These are phyloP conservation scores for Betula pendula DNA, from an alignment of 306 rosid genomes.

Conservation along the genomic window DNA sequence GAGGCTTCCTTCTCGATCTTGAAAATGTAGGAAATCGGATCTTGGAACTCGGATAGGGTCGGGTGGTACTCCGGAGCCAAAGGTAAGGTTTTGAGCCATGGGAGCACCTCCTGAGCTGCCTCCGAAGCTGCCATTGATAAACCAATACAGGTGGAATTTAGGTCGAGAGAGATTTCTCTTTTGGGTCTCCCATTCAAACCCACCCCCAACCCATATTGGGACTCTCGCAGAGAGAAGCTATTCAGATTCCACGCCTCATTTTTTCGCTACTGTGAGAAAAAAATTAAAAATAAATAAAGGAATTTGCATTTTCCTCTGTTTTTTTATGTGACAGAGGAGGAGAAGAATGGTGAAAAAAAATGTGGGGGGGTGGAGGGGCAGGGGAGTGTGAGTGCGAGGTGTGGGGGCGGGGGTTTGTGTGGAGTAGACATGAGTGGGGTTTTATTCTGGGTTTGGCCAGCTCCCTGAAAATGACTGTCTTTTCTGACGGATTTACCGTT, in stretches of 20 bases:
- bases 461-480: slow-evolving; percentile 23
- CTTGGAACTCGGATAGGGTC: slow-evolving; percentile 74
- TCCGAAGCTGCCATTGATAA: slow-evolving; percentile 57
- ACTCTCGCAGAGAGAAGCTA: neutral
- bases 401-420: neutral
- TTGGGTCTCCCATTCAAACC: slow-evolving; percentile 47
- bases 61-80: slow-evolving; percentile 90
- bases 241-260: slow-evolving; percentile 45
- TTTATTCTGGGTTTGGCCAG: slow-evolving; percentile 38
- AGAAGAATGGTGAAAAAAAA: slow-evolving; percentile 14
- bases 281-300: neutral
- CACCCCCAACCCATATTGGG: neutral
- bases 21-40: slow-evolving; percentile 96
- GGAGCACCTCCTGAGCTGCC: slow-evolving; percentile 65
- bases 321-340: slow-evolving; percentile 41
- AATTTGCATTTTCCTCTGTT: slow-evolving; percentile 52
- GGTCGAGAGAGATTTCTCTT: neutral
- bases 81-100: slow-evolving; percentile 90
- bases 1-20: slow-evolving; percentile 99
- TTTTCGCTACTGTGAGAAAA: neutral
- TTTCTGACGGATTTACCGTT: slow-evolving; percentile 29
- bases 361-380: slow-evolving; percentile 30
- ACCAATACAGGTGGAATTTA: neutral
- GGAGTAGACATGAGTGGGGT: slow-evolving; percentile 40
- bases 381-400: neutral